Conservation (phyloP, 2,329 filamentous ascomycete genomes). For the Penicillium sp. region DNA sequence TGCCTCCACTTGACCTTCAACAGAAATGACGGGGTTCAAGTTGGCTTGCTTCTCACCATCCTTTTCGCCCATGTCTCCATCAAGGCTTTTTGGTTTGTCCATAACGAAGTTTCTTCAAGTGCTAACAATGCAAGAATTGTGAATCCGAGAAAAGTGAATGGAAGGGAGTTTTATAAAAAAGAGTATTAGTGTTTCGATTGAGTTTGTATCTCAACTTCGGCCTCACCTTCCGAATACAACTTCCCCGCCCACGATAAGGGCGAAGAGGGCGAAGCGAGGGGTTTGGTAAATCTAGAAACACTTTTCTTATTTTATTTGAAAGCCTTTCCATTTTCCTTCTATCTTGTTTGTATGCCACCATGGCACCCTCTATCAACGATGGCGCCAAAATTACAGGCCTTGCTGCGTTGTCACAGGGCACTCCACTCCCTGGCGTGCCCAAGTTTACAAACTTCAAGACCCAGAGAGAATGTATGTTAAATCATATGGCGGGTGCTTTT, state of each 20-base stretch:
- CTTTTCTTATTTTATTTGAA: too few species aligned
- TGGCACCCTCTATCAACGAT: neutral
- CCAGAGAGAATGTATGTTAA: neutral
- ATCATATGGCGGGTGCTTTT: conserved; percentile 48
- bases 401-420: neutral
- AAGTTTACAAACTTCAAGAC: neutral
- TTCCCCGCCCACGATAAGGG: neutral
- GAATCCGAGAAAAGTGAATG: too few species aligned
- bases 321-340: too few species aligned
- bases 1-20: neutral
- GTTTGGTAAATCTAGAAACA: too few species aligned
- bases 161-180: too few species aligned
- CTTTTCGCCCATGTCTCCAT: neutral
- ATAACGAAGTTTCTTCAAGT: too few species aligned
- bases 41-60: neutral
- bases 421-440: neutral
- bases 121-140: too few species aligned
- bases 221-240: neutral
- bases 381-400: neutral
- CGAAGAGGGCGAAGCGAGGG: too few species aligned
- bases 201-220: neutral
- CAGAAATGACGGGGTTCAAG: neutral
- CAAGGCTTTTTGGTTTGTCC: neutral
- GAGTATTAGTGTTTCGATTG: too few species aligned
- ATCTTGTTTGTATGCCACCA: neutral